Percentiles rank a stretch among this genome's conserved stretches.
Conservation (phyloP, 106 monocot species). For the Hemerocallis citrina region DNA sequence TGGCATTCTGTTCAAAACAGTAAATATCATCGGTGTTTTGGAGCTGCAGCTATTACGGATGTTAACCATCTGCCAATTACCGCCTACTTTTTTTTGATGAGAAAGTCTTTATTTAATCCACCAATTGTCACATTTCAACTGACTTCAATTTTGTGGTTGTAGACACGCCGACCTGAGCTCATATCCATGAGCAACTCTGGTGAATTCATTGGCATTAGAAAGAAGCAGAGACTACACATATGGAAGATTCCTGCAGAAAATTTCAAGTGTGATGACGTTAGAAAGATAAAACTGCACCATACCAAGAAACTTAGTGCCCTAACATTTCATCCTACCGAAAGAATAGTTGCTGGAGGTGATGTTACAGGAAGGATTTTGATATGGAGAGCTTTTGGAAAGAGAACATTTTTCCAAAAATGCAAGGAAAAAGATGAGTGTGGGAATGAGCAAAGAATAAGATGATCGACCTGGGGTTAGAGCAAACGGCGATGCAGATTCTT, state of each 20-base stretch:
- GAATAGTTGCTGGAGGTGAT: conserved; percentile 91
- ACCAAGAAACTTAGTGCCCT: conserved; percentile 61
- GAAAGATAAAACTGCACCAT: conserved; percentile 84
- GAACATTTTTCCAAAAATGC: conserved; percentile 28
- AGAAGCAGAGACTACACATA: conserved; percentile 61
- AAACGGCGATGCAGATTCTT: conserved; percentile 73
- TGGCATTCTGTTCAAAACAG: background rate
- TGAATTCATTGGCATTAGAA: conserved; percentile 62
- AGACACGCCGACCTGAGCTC: conserved; percentile 59
- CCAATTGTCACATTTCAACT: background rate
- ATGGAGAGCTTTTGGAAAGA: conserved; percentile 82
- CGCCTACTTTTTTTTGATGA: background rate
- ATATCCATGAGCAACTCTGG: conserved; percentile 53
- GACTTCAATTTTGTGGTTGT: background rate
- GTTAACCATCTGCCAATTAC: no score
- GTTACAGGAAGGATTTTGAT: conserved; percentile 84
- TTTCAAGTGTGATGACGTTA: conserved; percentile 43
- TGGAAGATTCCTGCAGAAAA: conserved; percentile 62
- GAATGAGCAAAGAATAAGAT: conserved; percentile 29
- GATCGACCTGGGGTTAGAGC: conserved; percentile 55
- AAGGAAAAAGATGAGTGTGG: background rate
- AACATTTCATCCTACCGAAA: conserved; percentile 87
- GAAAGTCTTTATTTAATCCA: background rate
- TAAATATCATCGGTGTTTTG: background rate
- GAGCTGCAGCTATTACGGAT: background rate